Evolutionary conservation across 306 rosid genomes (phyloP), one percentile per base, ranked within the genome.

Genomic region (Quercus mongolica): DNA sequence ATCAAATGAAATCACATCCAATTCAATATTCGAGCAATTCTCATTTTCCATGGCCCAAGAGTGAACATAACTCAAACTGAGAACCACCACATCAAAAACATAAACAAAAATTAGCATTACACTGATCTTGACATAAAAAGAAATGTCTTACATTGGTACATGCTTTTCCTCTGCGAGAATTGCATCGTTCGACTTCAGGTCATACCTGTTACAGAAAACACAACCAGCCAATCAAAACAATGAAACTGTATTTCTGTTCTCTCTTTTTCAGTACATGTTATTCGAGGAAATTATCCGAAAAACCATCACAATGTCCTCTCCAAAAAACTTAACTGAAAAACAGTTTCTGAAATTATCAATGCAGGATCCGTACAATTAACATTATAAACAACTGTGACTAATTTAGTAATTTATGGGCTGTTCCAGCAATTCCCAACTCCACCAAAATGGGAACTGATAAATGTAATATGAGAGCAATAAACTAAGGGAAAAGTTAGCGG

Each of bases 121-220:
- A 7, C 23, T 51, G 13, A 73, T 63, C 38, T 63, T 63, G 69
- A 18, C 46, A 5, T 35, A 15, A n/a, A 25, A 74, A 68, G 11
- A 25, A 25, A 75, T 63, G 30, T 2, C 86, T 82, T 85, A 95
- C 99, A 95, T 95, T 17, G 94, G 90, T 69, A 91, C 83, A 86
- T 95, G 98, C 82, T 92, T 95, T 30, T 92, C 99, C 87, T 95
- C 98, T 0, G 99, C 96, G 72, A 92, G 93, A 82, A 91, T 91
- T 19, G 97, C 97, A 83, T 92, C 56, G 91, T 95, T 92, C 82
- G 81, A 77, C 89, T 90, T 88, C 82, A 92, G 49, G 33, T 80
- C 97, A 35, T 90, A 95, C 58, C 98, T 95, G 95, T 26, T 46
- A 67, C 49, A 57, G 41, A 28, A 63, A 63, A 28, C 44, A 63